Evolutionary conservation across 129 eudicot species (phyloP).

Genomic region (Mikania micrantha): DNA sequence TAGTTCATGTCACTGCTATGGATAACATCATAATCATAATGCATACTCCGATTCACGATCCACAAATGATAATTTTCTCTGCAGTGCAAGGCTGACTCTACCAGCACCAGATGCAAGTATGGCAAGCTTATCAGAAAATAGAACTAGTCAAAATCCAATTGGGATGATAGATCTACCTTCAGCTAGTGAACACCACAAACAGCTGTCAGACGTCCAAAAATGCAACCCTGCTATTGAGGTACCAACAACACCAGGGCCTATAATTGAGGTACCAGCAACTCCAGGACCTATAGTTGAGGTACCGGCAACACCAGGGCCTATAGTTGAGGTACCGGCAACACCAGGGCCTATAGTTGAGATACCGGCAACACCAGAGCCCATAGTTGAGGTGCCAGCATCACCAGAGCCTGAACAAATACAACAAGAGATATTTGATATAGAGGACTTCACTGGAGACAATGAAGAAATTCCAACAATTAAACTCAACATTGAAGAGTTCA

Average conservation of each 20-base stretch:
- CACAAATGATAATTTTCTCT: constrained; percentile 13
- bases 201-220: constrained; percentile 17
- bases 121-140: constrained; percentile 32
- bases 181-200: constrained; percentile 24
- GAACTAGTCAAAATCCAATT: constrained; percentile 32
- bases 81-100: constrained; percentile 87
- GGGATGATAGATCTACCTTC: constrained; percentile 39
- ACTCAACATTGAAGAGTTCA: constrained; percentile 73
- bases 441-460: constrained; percentile 65
- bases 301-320: constrained; percentile 67
- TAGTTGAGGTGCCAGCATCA: constrained; percentile 64
- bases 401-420: constrained; percentile 67
- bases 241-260: constrained; percentile 52
- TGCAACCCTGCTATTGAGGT: constrained; percentile 56
- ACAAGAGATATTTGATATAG: constrained; percentile 52
- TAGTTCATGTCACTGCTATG: neutral
- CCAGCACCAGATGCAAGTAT: constrained; percentile 83
- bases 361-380: constrained; percentile 48
- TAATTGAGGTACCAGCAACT: constrained; percentile 52
- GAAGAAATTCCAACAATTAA: constrained; percentile 88
- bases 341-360: constrained; percentile 61
- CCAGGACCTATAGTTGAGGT: constrained; percentile 64
- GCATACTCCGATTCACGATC: neutral
- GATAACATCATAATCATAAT: neutral
- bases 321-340: constrained; percentile 55